Conservation (phyloP, 441 rosid species). For the Pelargonium myrrhifolium region DNA sequence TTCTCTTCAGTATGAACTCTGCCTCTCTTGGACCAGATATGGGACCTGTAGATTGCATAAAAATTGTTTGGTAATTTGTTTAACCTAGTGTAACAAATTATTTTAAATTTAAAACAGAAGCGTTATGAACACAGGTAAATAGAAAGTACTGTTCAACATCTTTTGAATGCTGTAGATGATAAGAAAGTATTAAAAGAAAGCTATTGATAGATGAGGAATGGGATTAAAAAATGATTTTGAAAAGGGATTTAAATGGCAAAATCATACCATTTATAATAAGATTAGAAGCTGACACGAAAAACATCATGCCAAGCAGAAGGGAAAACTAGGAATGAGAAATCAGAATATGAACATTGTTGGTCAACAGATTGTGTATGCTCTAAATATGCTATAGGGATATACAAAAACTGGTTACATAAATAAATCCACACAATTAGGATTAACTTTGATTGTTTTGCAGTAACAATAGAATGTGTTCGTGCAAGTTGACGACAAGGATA, state of each 20-base stretch:
- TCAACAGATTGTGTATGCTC: background rate
- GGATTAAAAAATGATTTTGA: background rate
- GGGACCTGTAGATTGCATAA: conserved; percentile 50
- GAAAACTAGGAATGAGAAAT: background rate
- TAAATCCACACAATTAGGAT: no score
- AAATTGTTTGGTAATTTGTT: background rate
- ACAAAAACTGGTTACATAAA: no score
- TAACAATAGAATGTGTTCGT: background rate
- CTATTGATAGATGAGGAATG: no score
- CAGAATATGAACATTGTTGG: background rate
- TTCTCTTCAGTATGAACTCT: conserved; percentile 59
- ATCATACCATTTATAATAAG: background rate
- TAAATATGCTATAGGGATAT: no score
- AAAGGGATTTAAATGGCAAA: background rate
- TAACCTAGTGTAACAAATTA: background rate
- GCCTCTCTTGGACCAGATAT: conserved; percentile 78
- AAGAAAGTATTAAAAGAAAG: background rate
- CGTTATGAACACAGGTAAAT: background rate
- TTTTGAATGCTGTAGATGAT: background rate
- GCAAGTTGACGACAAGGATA: background rate
- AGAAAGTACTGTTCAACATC: background rate
- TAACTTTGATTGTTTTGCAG: no score
- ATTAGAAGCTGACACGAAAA: conserved; percentile 7
- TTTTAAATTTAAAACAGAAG: background rate
- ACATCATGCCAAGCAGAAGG: background rate